Evolutionary conservation across 2,329 filamentous ascomycete species (phyloP).

Genomic region (Metarhizium brunneum): DNA sequence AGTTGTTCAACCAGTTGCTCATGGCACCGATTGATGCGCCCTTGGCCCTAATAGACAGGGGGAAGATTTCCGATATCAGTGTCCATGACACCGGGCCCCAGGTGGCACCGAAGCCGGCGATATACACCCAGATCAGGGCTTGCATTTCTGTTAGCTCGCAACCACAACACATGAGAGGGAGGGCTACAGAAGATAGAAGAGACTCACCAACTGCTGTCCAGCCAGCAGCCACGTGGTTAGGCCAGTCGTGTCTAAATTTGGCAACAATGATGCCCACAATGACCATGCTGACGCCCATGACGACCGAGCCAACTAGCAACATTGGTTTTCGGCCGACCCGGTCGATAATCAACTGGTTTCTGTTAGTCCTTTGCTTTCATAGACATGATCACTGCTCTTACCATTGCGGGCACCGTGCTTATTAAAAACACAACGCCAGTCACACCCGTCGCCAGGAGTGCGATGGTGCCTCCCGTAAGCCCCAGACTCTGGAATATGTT

Average conservation of each 20-base stretch:
- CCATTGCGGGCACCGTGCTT: constrained; percentile 21
- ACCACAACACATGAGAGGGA: not conserved
- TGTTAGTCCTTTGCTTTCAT: not conserved
- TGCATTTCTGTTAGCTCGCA: not conserved
- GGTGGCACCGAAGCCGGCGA: constrained; percentile 35
- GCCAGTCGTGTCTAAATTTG: constrained; percentile 27
- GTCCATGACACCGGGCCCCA: constrained; percentile 40
- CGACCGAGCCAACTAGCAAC: constrained; percentile 1
- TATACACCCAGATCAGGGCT: constrained; percentile 35
- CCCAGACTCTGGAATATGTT: constrained; percentile 58
- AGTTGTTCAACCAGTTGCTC: constrained; percentile 30
- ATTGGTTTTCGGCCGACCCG: constrained; percentile 20
- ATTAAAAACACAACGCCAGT: constrained; percentile 60
- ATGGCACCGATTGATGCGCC: constrained; percentile 21
- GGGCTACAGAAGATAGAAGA: not conserved
- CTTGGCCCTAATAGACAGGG: constrained; percentile 23
- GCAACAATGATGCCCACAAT: constrained; percentile 31
- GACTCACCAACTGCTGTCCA: constrained; percentile 16
- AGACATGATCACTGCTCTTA: not conserved
- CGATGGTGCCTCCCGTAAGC: constrained; percentile 37
- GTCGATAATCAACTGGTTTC: constrained; percentile 24
- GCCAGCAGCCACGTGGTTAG: constrained; percentile 23
- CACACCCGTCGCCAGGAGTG: constrained; percentile 59
- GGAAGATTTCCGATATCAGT: constrained; percentile 37
- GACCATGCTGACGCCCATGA: constrained; percentile 27